Base-by-base conservation (phyloP, 23 red algal species). In the Agarophyton chilense region DNA sequence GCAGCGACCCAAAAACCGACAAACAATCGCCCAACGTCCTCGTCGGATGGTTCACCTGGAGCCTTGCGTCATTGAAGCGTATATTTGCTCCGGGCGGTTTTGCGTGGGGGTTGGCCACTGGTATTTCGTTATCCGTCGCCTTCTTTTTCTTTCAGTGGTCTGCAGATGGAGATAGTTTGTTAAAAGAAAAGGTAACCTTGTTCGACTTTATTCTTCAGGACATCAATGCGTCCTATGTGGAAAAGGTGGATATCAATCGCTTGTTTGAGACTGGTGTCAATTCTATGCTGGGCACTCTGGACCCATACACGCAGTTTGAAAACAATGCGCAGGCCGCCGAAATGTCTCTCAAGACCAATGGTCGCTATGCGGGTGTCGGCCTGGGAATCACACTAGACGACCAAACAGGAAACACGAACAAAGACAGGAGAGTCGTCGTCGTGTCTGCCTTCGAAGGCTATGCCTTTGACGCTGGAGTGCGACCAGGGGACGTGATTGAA, bases 291-390 rank as follows among this genome's bases (percentile, higher is more conserved):
- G 91, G 93, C 42, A 86, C 89, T 11, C 86, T 98, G 9, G 96
- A 98, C 82, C 96, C 96, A 47, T 98, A 98, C 85, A 98, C 93
- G 10, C 93, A 95, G 87, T 98, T 98, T 70, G 96, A 98, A 63
- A 95, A 86, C 51, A 82, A 90, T 34, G 64, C 81, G 28, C 90
- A 95, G 52, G 93, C 92, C 36, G 54, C 81, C 41, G 96, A 98
- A 78, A 93, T 98, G 93, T 67, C 88, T 2, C 49, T 98, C 78
- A 95, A 95, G 78, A 94, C 96, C 22, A 79, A 78, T 40, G 96
- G 96, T 22, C 47, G 83, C 18, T 98, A 95, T 50, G 96, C 93
- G 24, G 96, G 96, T n/a, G 89, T 98, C 22, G 96, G 96, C 25
- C 76, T 98, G 44, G 96, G 92, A 31, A 94, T 98, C 70, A 79